Conservation (phyloP, 1,139 yeast genomes). For the Debaryomyces udenii region DNA sequence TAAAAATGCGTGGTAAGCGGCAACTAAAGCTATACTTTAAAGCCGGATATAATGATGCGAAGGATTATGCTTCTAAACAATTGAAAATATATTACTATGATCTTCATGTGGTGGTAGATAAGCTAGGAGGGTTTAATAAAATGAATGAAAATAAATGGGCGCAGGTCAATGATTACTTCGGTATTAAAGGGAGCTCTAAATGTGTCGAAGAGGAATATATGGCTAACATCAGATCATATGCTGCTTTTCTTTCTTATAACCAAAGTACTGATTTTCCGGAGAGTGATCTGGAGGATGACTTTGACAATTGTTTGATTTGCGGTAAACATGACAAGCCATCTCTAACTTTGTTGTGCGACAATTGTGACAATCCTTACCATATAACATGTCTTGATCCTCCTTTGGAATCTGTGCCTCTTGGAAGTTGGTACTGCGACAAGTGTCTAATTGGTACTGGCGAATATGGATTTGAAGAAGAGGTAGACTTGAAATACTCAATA, state of each 20-base stretch:
- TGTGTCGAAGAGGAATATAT: constrained; percentile 37
- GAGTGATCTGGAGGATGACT: constrained; percentile 34
- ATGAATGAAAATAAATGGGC: constrained; percentile 37
- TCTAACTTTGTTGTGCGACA: constrained; percentile 64
- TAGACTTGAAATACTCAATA: constrained; percentile 54
- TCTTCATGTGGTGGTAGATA: constrained; percentile 50
- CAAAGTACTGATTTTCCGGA: constrained; percentile 26
- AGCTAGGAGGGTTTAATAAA: constrained; percentile 25
- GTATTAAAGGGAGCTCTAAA: constrained; percentile 20
- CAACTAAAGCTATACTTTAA: constrained; percentile 31
- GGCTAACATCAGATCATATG: constrained; percentile 43
- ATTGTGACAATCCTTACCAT: constrained; percentile 74
- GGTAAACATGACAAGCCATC: constrained; percentile 51
- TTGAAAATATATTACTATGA: constrained; percentile 52
- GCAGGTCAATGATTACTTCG: constrained; percentile 31
- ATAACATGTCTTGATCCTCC: constrained; percentile 62
- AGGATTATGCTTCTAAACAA: constrained; percentile 42
- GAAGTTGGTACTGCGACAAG: constrained; percentile 78
- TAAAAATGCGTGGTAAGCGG: constrained; percentile 46
- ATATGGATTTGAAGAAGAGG: constrained; percentile 83
- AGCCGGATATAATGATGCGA: constrained; percentile 12
- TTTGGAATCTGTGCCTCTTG: constrained; percentile 50
- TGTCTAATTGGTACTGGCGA: constrained; percentile 88
- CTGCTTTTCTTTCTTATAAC: constrained; percentile 39
- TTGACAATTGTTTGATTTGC: constrained; percentile 58